Conservation (phyloP, 768 basidiomycete genomes). For the Trichaptum fuscoviolaceum region DNA sequence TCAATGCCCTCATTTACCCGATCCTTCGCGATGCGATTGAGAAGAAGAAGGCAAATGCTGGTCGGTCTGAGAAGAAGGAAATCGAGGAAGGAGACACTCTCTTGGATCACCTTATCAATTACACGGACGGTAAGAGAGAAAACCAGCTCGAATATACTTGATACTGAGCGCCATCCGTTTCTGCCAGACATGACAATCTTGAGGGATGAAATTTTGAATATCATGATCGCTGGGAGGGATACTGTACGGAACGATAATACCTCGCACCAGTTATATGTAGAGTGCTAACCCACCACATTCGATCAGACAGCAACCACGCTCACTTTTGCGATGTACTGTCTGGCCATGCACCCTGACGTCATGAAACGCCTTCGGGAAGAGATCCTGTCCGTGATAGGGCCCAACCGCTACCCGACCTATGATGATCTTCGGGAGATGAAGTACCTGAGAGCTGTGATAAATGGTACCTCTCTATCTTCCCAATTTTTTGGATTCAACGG, state of each 20-base stretch:
- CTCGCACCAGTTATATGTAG: neutral
- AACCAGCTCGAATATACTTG: neutral
- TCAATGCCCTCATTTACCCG: constrained; percentile 48
- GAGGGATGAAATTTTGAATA: constrained; percentile 32
- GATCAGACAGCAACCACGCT: constrained; percentile 38
- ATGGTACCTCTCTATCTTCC: constrained; percentile 25
- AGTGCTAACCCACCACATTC: neutral
- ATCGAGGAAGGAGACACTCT: constrained; percentile 22
- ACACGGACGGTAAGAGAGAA: constrained; percentile 15
- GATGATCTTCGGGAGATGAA: constrained; percentile 40
- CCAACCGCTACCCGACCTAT: constrained; percentile 29
- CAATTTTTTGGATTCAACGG: neutral
- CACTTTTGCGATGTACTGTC: constrained; percentile 40
- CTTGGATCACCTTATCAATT: constrained; percentile 17
- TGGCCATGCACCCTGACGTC: constrained; percentile 41
- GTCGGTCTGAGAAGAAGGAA: constrained; percentile 20
- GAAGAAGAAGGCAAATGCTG: constrained; percentile 21
- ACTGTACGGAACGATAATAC: constrained; percentile 19
- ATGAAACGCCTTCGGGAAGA: constrained; percentile 36
- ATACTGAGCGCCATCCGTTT: neutral
- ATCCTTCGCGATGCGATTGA: constrained; percentile 44
- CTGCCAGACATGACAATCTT: constrained; percentile 25
- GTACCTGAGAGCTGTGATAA: constrained; percentile 38
- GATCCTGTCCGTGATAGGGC: constrained; percentile 33
- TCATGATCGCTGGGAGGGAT: constrained; percentile 32